These are phyloP conservation scores for Hanseniaspora lachancei DNA, from an alignment of 805 yeast species.

Conservation along the genomic window DNA sequence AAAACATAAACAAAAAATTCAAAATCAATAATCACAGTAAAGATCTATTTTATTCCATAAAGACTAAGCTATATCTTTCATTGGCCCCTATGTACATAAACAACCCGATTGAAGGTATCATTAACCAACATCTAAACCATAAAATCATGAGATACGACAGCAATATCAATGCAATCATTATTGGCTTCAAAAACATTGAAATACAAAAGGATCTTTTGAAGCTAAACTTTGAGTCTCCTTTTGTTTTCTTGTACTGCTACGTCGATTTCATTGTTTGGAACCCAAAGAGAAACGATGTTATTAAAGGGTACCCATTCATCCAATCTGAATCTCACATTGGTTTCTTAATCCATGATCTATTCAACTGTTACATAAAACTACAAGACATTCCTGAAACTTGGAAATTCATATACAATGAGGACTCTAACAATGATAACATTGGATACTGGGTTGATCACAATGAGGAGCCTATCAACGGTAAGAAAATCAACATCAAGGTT, in stretches of 20 bases:
- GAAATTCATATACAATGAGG: constrained; percentile 34
- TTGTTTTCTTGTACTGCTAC: constrained; percentile 73
- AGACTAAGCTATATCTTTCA: constrained; percentile 55
- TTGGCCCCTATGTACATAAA: constrained; percentile 70
- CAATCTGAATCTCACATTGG: constrained; percentile 95
- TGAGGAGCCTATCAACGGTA: constrained; percentile 69
- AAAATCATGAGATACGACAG: constrained; percentile 70
- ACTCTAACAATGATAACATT: constrained; percentile 16
- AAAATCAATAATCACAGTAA: neutral
- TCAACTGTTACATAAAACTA: constrained; percentile 83
- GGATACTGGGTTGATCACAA: constrained; percentile 82
- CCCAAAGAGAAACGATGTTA: constrained; percentile 72
- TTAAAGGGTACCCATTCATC: constrained; percentile 81
- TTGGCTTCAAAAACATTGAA: constrained; percentile 59
- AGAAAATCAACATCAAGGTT: constrained; percentile 53
- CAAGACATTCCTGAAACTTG: constrained; percentile 75
- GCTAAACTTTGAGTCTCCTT: constrained; percentile 69
- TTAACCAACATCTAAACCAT: constrained; percentile 80
- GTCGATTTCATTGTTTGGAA: constrained; percentile 80
- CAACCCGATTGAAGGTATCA: constrained; percentile 65
- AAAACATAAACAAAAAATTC: neutral
- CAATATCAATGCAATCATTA: constrained; percentile 66
- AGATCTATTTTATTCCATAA: constrained; percentile 14
- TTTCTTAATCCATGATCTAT: constrained; percentile 76
- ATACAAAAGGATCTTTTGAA: constrained; percentile 37